Conservation (phyloP, 495 filamentous ascomycete genomes). For the Hypoxylon fuscum region DNA sequence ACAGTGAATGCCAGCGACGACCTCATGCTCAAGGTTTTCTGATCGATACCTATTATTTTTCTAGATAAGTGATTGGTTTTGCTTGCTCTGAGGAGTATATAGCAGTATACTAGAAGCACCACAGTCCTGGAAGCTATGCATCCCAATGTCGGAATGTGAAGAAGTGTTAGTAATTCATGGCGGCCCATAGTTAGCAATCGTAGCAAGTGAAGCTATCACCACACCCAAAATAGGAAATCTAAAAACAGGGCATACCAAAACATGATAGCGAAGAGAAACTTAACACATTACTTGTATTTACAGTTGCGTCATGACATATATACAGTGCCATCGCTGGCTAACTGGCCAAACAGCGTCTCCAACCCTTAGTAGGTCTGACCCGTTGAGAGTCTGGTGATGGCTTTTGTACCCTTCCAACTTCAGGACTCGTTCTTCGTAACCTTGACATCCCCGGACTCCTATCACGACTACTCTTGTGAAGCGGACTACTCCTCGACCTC, state of each 20-base stretch:
- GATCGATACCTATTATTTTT: no score
- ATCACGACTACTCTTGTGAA: constrained; percentile 30
- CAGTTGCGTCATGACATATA: constrained; percentile 40
- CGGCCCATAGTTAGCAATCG: constrained; percentile 22
- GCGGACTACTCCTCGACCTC: constrained; percentile 35
- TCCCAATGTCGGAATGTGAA: not conserved
- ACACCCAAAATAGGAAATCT: constrained; percentile 15
- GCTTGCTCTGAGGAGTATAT: no score
- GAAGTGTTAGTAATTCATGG: not conserved
- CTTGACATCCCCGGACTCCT: constrained; percentile 42
- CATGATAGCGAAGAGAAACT: constrained; percentile 16
- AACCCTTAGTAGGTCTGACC: constrained; percentile 46
- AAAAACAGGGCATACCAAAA: constrained; percentile 8
- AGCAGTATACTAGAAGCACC: not conserved
- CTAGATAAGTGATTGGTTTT: no score
- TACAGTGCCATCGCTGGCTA: constrained; percentile 28
- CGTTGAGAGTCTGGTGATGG: constrained; percentile 44
- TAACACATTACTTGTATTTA: constrained; percentile 41
- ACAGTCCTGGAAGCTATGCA: not conserved
- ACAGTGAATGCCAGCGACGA: no score
- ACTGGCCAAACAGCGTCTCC: constrained; percentile 39
- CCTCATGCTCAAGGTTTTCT: no score
- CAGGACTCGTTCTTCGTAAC: constrained; percentile 50
- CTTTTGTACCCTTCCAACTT: constrained; percentile 53
- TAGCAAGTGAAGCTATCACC: constrained; percentile 20